Conservation (phyloP, 106 monocot genomes). For the Narthecium ossifragum region DNA sequence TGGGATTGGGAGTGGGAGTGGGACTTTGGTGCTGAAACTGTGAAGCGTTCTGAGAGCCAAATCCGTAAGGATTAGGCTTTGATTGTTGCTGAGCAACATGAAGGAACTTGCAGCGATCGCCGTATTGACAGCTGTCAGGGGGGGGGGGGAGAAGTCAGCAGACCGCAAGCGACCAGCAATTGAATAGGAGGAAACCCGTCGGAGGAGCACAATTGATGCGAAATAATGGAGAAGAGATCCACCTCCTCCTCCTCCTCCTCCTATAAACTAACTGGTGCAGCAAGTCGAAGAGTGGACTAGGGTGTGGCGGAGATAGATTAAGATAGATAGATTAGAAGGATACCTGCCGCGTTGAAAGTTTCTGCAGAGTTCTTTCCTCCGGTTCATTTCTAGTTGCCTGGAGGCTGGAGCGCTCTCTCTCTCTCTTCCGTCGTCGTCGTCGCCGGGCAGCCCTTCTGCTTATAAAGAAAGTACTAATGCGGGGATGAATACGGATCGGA, state of each 20-base stretch:
- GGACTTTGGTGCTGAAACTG: slow-evolving; percentile 31
- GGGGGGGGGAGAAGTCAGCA: too few relatives aligned
- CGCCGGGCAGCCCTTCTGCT: too few relatives aligned
- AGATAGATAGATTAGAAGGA: not conserved
- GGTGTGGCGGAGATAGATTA: too few relatives aligned
- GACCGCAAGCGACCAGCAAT: too few relatives aligned
- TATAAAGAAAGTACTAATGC: too few relatives aligned
- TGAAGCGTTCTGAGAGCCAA: slow-evolving; percentile 22
- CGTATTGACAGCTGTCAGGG: slow-evolving; percentile 82
- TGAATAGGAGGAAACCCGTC: too few relatives aligned
- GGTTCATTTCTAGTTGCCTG: slow-evolving; percentile 19
- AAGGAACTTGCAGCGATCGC: slow-evolving; percentile 79
- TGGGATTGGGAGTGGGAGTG: slow-evolving; percentile 69
- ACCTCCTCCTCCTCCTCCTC: too few relatives aligned
- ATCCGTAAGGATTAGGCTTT: slow-evolving; percentile 36
- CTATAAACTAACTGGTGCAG: too few relatives aligned
- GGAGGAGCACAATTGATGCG: too few relatives aligned
- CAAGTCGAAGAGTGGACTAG: too few relatives aligned
- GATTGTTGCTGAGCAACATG: slow-evolving; percentile 59
- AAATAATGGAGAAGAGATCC: too few relatives aligned
- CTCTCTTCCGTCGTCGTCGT: not conserved
- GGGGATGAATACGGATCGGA: too few relatives aligned
- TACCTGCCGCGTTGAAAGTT: slow-evolving; percentile 63
- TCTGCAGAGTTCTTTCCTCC: slow-evolving; percentile 46
- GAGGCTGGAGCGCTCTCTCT: not conserved